Evolutionary conservation across 2,329 filamentous ascomycete species (phyloP), one percentile per base, ranked within the genome.

Genomic region (Metarhizium rileyi): DNA sequence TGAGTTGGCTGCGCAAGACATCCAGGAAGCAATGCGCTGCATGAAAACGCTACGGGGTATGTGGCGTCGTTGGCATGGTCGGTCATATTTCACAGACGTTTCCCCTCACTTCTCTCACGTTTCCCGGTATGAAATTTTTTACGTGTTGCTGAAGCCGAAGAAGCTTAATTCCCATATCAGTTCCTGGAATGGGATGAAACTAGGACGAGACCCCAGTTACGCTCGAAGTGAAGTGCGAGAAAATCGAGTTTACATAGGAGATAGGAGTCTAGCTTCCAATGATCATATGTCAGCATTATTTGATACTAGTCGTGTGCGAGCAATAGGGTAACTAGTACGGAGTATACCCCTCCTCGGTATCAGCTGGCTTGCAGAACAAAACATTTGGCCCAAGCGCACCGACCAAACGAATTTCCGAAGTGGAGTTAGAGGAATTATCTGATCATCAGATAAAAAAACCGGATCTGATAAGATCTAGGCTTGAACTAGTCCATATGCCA

Each of bases 391-490:
- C n/a, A 25, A 42, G 25, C 10, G 38, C 38, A 7, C 25, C 20
- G 10, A 7, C 16, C 22, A 18, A 42, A n/a, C 22, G 20, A 23
- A n/a, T 44, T 45, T 27, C 2, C 2, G 41, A 46, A 48, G 63
- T 64, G 64, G 62, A 58, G 62, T 62, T 66, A 68, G 69, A 68
- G 63, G 63, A 65, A 40, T 69, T 72, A 75, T 75, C 72, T 71
- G 72, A 75, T 75, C 65, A 76, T 77, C 74, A 72, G 73, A 76
- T 76, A 75, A 75, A 72, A 62, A 58, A 47, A 48, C 16, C 44
- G 64, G 63, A 67, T 67, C 65, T 60, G 64, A 69, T 67, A 69
- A 69, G 63, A 69, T 67, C 61, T 59, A 59, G 46, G 45, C 44
- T 41, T 18, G 27, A 47, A 30, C 41, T 49, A 47, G 49, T 47